Evolutionary conservation across 176 grass and related monocot species (phyloP).

Genomic region (Paspalum notatum): DNA sequence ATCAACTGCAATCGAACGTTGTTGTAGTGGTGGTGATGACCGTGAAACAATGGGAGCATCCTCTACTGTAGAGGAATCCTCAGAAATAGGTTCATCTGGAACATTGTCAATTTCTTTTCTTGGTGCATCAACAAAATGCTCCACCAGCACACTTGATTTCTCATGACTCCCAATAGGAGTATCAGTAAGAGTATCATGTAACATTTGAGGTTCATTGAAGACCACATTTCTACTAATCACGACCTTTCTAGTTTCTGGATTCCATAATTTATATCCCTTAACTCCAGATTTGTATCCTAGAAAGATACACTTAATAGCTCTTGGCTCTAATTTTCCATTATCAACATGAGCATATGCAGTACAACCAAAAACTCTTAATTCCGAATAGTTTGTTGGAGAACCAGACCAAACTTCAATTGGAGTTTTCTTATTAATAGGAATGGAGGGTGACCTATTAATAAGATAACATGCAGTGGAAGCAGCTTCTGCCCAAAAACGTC

Average conservation of each 20-base stretch:
- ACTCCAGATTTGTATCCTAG: conserved; percentile 6
- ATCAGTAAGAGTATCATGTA: not conserved
- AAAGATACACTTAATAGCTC: no score
- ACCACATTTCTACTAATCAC: not conserved
- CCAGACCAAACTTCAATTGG: conserved; percentile 3
- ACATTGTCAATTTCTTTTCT: no score
- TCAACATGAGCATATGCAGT: no score
- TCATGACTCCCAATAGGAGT: not conserved
- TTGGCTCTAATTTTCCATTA: no score
- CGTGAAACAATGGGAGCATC: no score
- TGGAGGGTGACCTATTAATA: not conserved
- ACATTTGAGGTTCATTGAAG: not conserved
- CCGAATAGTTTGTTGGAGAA: not conserved
- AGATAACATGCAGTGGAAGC: not conserved
- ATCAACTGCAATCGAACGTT: no score
- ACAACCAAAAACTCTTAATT: not conserved
- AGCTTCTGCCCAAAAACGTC: conserved; percentile 7
- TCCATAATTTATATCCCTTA: not conserved
- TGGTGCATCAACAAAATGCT: not conserved
- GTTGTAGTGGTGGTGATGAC: no score
- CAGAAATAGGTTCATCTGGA: no score
- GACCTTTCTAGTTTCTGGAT: not conserved
- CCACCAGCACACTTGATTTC: not conserved
- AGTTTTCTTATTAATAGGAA: not conserved
- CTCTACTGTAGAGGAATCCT: no score